phyloP scores from a whole-genome alignment of 1,284 basidiomycete species.

The Coriolopsis trogii region DNA sequence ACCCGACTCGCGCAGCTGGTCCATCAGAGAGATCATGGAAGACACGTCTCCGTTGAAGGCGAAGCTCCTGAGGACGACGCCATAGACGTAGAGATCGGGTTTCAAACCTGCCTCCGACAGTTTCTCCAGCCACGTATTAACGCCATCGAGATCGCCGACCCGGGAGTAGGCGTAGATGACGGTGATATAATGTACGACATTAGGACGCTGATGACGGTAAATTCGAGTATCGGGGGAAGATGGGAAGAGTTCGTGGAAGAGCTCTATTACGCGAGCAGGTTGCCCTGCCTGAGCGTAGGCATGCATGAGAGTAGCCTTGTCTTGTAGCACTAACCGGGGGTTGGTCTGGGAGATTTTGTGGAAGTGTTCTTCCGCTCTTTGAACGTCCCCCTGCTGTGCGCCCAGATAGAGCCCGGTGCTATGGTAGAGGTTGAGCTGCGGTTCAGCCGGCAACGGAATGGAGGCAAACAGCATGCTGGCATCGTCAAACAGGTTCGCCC shows the following conservation, averaged over 20 bases:
- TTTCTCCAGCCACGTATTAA: slow-evolving; percentile 59
- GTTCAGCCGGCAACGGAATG: slow-evolving; percentile 12
- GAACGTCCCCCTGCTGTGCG: slow-evolving; percentile 52
- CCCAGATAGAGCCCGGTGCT: slow-evolving; percentile 54
- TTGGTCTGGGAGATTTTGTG: slow-evolving; percentile 36
- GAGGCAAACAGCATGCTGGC: slow-evolving; percentile 47
- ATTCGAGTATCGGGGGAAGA: not conserved
- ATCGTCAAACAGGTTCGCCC: slow-evolving; percentile 39
- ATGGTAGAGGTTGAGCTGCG: slow-evolving; percentile 35
- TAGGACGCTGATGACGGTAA: slow-evolving; percentile 40
- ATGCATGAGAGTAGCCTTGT: slow-evolving; percentile 53
- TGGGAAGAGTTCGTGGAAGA: slow-evolving; percentile 64
- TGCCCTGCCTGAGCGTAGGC: slow-evolving; percentile 52
- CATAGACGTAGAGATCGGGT: slow-evolving; percentile 62
- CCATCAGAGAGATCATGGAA: slow-evolving; percentile 58
- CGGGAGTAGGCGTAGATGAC: slow-evolving; percentile 61
- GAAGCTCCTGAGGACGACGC: slow-evolving; percentile 64
- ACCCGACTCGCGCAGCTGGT: slow-evolving; percentile 61
- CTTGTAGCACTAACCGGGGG: slow-evolving; percentile 32
- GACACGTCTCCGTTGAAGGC: slow-evolving; percentile 59
- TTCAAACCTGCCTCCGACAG: slow-evolving; percentile 52
- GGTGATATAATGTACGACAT: slow-evolving; percentile 53
- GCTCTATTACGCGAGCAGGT: slow-evolving; percentile 42
- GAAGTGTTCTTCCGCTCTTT: slow-evolving; percentile 48
- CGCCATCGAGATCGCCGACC: slow-evolving; percentile 50